phyloP scores from a whole-genome alignment of 768 basidiomycete genomes.

The Mycena amicta region DNA sequence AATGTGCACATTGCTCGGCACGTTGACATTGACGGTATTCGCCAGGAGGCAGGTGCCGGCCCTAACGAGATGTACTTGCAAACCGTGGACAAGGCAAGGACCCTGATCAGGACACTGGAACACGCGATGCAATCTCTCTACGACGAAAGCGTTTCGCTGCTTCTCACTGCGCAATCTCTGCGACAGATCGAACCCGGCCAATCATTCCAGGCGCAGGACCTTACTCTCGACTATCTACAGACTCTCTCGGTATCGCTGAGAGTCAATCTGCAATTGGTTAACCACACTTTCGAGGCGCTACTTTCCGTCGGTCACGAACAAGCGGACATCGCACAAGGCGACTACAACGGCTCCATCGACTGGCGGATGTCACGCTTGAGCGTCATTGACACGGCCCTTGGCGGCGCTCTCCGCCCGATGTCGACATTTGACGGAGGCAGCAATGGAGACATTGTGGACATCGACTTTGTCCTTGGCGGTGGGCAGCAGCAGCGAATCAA shows the following conservation, averaged over 20 bases:
- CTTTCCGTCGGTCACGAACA: slow-evolving; percentile 70
- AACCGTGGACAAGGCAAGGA: slow-evolving; percentile 69
- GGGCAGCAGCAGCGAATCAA: slow-evolving; percentile 39
- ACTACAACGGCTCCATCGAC: slow-evolving; percentile 76
- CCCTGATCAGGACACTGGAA: slow-evolving; percentile 72
- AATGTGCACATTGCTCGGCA: slow-evolving; percentile 80
- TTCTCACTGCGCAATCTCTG: slow-evolving; percentile 61
- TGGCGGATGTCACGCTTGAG: slow-evolving; percentile 77
- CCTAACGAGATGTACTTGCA: slow-evolving; percentile 57
- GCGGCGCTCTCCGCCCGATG: slow-evolving; percentile 39
- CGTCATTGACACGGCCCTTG: slow-evolving; percentile 54
- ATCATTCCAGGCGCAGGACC: slow-evolving; percentile 34
- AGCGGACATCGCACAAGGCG: slow-evolving; percentile 65
- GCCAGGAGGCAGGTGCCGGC: slow-evolving; percentile 46
- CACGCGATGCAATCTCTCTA: slow-evolving; percentile 70
- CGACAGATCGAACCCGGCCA: slow-evolving; percentile 38
- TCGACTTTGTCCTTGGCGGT: slow-evolving; percentile 51
- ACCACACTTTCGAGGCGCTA: slow-evolving; percentile 64
- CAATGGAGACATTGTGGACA: slow-evolving; percentile 58
- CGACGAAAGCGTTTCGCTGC: slow-evolving; percentile 65
- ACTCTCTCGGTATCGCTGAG: slow-evolving; percentile 53
- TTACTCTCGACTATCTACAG: slow-evolving; percentile 50
- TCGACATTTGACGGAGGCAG: slow-evolving; percentile 43
- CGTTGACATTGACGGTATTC: slow-evolving; percentile 81
- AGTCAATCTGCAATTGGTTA: slow-evolving; percentile 56